phyloP scores from a whole-genome alignment of 2,329 filamentous ascomycete species.

The Colletotrichum limetticola region DNA sequence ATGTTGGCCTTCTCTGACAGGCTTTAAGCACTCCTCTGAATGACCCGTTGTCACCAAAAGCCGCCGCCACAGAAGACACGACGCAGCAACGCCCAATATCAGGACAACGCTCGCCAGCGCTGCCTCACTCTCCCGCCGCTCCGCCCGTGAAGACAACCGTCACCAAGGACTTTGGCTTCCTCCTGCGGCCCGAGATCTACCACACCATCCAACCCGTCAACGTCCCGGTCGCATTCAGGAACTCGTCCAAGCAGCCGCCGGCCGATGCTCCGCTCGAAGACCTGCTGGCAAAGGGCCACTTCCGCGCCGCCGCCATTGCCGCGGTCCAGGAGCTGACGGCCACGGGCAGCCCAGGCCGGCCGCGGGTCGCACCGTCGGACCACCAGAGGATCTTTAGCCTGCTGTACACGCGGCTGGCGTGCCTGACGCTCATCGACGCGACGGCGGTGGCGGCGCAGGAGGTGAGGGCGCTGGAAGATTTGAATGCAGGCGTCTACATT shows the following conservation, averaged over 20 bases:
- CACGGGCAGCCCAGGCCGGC: constrained; percentile 14
- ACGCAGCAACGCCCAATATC: constrained; percentile 36
- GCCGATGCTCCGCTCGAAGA: constrained; percentile 72
- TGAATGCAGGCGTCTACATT: constrained; percentile 66
- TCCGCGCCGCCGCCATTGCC: constrained; percentile 79
- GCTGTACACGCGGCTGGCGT: constrained; percentile 84
- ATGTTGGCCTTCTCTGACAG: constrained; percentile 36
- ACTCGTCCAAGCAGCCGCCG: constrained; percentile 71
- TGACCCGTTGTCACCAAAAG: constrained; percentile 35
- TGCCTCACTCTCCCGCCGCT: constrained; percentile 44
- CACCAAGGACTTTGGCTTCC: constrained; percentile 81
- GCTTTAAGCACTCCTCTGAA: constrained; percentile 31
- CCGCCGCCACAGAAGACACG: constrained; percentile 31
- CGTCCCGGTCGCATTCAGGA: constrained; percentile 74
- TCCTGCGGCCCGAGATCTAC: constrained; percentile 84
- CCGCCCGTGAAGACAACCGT: constrained; percentile 47
- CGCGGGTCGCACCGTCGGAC: constrained; percentile 62
- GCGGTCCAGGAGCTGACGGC: constrained; percentile 70
- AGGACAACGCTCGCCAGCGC: constrained; percentile 38
- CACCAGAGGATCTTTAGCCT: constrained; percentile 77
- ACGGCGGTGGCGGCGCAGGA: constrained; percentile 75
- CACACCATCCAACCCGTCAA: constrained; percentile 78
- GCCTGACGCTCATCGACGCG: constrained; percentile 82
- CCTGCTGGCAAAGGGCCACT: constrained; percentile 79
- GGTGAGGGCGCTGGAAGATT: constrained; percentile 71